Evolutionary conservation across 768 basidiomycete genomes (phyloP), one percentile per base, ranked within the genome.

Genomic region (Gymnopilus junonius): DNA sequence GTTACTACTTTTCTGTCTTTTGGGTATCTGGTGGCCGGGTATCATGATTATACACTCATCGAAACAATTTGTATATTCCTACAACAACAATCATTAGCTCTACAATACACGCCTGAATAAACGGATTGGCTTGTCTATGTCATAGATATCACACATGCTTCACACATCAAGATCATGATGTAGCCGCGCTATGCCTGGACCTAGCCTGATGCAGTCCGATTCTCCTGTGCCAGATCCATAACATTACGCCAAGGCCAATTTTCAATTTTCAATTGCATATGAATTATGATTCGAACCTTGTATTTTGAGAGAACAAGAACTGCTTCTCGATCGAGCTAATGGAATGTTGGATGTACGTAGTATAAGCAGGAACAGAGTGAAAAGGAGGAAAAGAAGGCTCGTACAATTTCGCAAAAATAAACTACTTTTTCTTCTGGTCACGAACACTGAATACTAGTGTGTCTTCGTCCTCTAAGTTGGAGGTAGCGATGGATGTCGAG

Each of bases 401-500:
- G 59, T 40, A 42, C 17, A 15, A 55, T 32, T 51, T 20, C 20
- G 35, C 31, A 20, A 58, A 29, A 42, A 29, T 45, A 35, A 72
- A 76, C 72, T 73, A 87, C 79, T 86, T 92, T 80, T 91, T 95
- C 81, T 87, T 92, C 63, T 80, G 77, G 58, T 92, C 90, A 61
- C 91, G 87, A 34, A 98, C 81, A 58, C 85, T 91, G 69, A 97
- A 82, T 15, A 89, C 84, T 20, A 98, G 75, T 57, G 87, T 64
- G 74, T 98, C 96, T 70, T 95, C 95, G 66, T 97, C 94, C 75
- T 96, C 95, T 67, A 98, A 73, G 74, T 98, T 98, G 70, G 93
- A 91, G 65, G 82, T 85, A 25, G 94, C 95, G 68, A 98, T 87
- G 65, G 93, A 90, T 63, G 86, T 89, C 57, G 85, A 83, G 74